A percentile compares a stretch with the other conserved stretches of the same genome.
phyloP scores from a whole-genome alignment of 192 early-diverging fungal genomes.

The Coemansia sp. region DNA sequence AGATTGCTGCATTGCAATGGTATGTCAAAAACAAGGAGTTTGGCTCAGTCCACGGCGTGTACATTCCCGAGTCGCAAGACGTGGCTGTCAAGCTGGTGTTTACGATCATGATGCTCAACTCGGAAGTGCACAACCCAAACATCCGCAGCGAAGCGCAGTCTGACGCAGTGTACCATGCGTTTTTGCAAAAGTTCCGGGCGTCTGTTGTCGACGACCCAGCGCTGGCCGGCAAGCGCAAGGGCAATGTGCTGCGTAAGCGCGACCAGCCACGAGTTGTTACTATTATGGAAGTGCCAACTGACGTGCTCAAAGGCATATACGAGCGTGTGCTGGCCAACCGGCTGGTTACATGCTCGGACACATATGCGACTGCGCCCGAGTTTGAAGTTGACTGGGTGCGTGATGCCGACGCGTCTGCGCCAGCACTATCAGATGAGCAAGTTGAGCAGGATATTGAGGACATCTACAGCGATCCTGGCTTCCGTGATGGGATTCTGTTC shows the following conservation, averaged over 20 bases:
- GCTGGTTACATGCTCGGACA: constrained; percentile 49
- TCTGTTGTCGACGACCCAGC: constrained; percentile 55
- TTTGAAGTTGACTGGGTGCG: constrained; percentile 52
- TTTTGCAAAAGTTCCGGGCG: constrained; percentile 48
- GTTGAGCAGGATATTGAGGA: constrained; percentile 46
- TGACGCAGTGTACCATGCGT: constrained; percentile 44
- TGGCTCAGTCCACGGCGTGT: constrained; percentile 22
- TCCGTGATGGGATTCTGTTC: constrained; percentile 53
- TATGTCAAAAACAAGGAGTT: constrained; percentile 39
- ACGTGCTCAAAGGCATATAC: constrained; percentile 37
- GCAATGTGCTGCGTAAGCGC: constrained; percentile 56
- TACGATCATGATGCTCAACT: constrained; percentile 54
- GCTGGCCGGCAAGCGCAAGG: constrained; percentile 49
- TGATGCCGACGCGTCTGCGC: constrained; percentile 22
- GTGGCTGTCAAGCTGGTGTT: constrained; percentile 52
- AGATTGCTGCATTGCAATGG: constrained; percentile 53
- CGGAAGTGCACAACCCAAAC: constrained; percentile 54
- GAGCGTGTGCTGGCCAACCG: constrained; percentile 45
- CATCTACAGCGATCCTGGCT: constrained; percentile 55
- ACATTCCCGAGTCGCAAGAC: constrained; percentile 52
- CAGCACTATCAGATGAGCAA: constrained; percentile 44
- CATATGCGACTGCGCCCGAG: constrained; percentile 46
- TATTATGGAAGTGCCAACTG: constrained; percentile 54
- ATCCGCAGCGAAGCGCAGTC: constrained; percentile 41
- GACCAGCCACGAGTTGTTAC: constrained; percentile 56